Conservation (phyloP, 2,329 filamentous ascomycete species). For the Lecanicillium sp. region DNA sequence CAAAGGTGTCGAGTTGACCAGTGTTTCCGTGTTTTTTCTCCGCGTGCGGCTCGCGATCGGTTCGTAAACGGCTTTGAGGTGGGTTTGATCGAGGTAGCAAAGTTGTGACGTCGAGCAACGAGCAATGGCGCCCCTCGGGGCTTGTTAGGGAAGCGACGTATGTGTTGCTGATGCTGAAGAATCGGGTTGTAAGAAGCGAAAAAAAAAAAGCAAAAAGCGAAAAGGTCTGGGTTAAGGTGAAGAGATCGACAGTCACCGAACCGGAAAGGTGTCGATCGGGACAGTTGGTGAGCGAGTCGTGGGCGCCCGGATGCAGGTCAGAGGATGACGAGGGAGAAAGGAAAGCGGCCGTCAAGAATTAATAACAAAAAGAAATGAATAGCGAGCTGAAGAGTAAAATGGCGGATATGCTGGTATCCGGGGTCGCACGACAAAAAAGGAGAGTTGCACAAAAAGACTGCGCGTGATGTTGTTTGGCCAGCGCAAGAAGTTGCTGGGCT, state of each 20-base stretch:
- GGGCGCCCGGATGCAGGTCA: background rate
- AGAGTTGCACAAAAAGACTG: constrained; percentile 1
- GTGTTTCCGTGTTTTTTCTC: background rate
- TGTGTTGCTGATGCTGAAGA: background rate
- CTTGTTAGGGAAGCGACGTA: background rate
- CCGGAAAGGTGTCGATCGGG: background rate
- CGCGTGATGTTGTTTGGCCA: constrained; percentile 11
- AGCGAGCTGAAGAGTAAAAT: background rate
- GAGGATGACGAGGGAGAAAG: background rate
- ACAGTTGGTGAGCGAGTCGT: background rate
- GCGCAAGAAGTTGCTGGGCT: background rate
- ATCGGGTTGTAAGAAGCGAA: background rate
- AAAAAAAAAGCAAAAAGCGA: background rate
- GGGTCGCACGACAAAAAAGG: background rate
- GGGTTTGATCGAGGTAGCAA: too few relatives aligned
- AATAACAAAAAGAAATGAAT: too few relatives aligned
- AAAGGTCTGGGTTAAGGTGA: too few relatives aligned
- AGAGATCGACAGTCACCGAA: background rate
- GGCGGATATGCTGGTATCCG: background rate
- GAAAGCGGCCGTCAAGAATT: too few relatives aligned
- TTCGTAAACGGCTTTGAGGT: too few relatives aligned
- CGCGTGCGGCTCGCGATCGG: too few relatives aligned
- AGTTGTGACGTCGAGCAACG: background rate
- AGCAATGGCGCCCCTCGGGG: constrained; percentile 7
- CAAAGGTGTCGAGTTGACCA: background rate